A percentile compares a stretch with the other conserved stretches of the same genome.
Conservation (phyloP, 148 eudicot genomes). For the Rhododendron vialii region DNA sequence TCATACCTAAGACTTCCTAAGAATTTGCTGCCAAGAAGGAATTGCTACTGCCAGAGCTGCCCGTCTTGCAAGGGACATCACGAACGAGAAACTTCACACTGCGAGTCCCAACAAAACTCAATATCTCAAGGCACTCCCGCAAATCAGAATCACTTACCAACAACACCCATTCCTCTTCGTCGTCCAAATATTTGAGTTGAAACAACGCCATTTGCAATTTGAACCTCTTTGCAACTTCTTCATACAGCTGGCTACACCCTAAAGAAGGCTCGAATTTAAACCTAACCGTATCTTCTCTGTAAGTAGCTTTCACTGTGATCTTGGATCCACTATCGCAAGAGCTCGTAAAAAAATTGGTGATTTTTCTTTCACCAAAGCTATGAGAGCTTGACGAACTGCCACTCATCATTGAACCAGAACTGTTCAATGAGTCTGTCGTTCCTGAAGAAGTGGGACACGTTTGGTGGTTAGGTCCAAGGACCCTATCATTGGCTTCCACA, state of each 20-base stretch:
- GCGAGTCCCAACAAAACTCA: constrained; percentile 63
- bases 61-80: constrained; percentile 43
- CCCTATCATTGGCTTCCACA: constrained; percentile 28
- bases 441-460: constrained; percentile 43
- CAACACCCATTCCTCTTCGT: constrained; percentile 94
- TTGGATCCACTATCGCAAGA: constrained; percentile 38
- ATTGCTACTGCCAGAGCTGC: constrained; percentile 77
- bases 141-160: constrained; percentile 71
- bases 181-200: constrained; percentile 88
- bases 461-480: constrained; percentile 45
- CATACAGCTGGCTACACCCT: constrained; percentile 62
- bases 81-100: constrained; percentile 65
- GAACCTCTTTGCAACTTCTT: constrained; percentile 74
- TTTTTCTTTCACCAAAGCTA: constrained; percentile 22
- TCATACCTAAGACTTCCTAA: not conserved
- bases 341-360: constrained; percentile 14
- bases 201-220: constrained; percentile 51
- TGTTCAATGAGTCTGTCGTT: constrained; percentile 72
- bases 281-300: constrained; percentile 63
- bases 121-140: constrained; percentile 73
- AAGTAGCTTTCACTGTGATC: constrained; percentile 66
- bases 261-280: constrained; percentile 63
- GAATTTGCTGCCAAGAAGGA: constrained; percentile 44
- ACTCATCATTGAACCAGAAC: constrained; percentile 44
- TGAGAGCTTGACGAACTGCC: constrained; percentile 57